Percentiles rank a stretch among this genome's conserved stretches.
Conservation (phyloP, 2,329 filamentous ascomycete species). For the Microdochium bolleyi region DNA sequence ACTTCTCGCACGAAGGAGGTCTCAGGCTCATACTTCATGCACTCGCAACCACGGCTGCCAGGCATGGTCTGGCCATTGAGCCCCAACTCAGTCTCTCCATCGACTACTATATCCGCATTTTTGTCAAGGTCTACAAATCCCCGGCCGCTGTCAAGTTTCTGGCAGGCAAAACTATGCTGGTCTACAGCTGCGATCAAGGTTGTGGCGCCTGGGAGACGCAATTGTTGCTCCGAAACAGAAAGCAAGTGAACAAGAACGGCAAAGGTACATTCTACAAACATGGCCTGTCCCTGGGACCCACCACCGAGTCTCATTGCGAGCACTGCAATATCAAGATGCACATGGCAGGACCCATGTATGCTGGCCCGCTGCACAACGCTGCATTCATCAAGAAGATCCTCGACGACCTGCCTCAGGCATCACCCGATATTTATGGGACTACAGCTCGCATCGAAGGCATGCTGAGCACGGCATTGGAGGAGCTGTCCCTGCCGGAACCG, state of each 20-base stretch:
- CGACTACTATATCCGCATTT: conserved; percentile 89
- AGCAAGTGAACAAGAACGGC: conserved; percentile 62
- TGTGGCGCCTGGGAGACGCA: conserved; percentile 92
- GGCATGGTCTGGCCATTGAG: conserved; percentile 83
- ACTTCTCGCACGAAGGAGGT: conserved; percentile 82
- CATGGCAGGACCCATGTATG: conserved; percentile 90
- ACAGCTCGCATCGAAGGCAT: conserved; percentile 79
- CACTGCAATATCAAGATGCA: conserved; percentile 87
- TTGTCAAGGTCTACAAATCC: conserved; percentile 73
- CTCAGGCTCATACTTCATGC: conserved; percentile 79
- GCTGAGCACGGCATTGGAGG: conserved; percentile 81
- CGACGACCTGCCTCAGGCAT: conserved; percentile 57
- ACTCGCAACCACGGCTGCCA: conserved; percentile 70
- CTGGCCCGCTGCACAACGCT: conserved; percentile 76
- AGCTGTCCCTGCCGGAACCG: conserved; percentile 35
- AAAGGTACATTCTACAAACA: conserved; percentile 70
- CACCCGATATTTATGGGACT: conserved; percentile 69
- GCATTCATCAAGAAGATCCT: conserved; percentile 77
- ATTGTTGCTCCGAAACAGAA: conserved; percentile 62
- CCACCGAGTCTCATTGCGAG: conserved; percentile 57
- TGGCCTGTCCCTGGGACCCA: conserved; percentile 63
- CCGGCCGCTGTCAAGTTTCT: conserved; percentile 84
- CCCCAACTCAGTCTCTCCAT: conserved; percentile 89
- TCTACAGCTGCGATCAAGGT: conserved; percentile 84
- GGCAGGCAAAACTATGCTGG: conserved; percentile 84